These are phyloP conservation scores for Erigeron canadensis DNA, from an alignment of 129 eudicot genomes.

Conservation along the genomic window DNA sequence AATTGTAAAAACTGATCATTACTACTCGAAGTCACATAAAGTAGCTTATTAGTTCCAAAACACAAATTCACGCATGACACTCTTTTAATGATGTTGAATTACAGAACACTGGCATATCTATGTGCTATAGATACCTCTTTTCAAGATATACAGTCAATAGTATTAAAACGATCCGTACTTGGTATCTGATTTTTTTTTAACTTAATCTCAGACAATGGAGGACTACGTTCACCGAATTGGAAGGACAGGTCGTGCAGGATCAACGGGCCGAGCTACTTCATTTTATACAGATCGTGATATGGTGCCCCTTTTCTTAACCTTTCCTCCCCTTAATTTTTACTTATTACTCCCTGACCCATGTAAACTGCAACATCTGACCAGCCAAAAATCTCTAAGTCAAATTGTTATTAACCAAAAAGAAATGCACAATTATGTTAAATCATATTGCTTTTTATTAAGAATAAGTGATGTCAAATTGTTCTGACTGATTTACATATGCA, in stretches of 20 bases:
- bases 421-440: neutral
- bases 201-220: conserved; percentile 64
- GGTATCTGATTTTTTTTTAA: conserved; percentile 16
- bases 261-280: conserved; percentile 86
- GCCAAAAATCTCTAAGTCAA: neutral
- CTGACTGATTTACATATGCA: too few species aligned
- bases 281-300: conserved; percentile 74
- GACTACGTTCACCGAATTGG: conserved; percentile 88
- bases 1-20: too few species aligned
- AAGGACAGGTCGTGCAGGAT: conserved; percentile 90
- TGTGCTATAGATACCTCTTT: neutral
- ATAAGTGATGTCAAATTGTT: too few species aligned
- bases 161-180: neutral
- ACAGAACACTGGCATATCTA: conserved; percentile 1
- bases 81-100: conserved; percentile 7
- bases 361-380: neutral
- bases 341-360: neutral
- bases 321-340: neutral
- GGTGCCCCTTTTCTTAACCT: conserved; percentile 38
- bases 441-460: too few species aligned
- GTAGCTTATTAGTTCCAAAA: too few species aligned
- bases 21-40: neutral
- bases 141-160: neutral
- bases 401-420: conserved; percentile 10
- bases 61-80: neutral